Evolutionary conservation across 257 asterid species (phyloP).

Genomic region (Datura wrightii): DNA sequence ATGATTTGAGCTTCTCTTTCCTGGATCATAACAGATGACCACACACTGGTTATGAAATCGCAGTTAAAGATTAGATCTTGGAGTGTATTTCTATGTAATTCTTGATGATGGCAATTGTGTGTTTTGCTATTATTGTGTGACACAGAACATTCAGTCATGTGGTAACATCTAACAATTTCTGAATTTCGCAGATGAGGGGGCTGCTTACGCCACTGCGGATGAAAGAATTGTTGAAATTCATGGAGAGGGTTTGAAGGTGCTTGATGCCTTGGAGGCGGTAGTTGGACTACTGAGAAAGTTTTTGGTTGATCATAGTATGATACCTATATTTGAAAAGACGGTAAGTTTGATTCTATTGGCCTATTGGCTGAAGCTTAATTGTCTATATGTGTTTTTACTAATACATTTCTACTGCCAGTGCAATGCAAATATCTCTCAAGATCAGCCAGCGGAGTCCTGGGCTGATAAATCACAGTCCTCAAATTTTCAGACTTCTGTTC

Average conservation of each 20-base stretch:
- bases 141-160: conserved; percentile 2
- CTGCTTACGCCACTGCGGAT: conserved; percentile 72
- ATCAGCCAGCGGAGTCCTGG: conserved; percentile 67
- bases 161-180: background rate
- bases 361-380: conserved; percentile 2
- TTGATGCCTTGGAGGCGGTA: conserved; percentile 77
- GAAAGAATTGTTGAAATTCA: conserved; percentile 88
- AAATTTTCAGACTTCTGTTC: conserved; percentile 23
- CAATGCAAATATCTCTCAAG: conserved; percentile 58
- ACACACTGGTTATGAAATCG: background rate
- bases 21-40: background rate
- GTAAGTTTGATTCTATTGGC: conserved; percentile 50
- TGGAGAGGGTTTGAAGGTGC: conserved; percentile 80
- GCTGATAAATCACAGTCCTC: conserved; percentile 53
- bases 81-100: background rate
- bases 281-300: conserved; percentile 80
- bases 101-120: background rate
- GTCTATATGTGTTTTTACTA: conserved; percentile 3
- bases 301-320: conserved; percentile 79
- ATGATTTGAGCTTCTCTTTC: background rate
- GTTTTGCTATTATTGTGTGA: background rate
- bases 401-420: conserved; percentile 49
- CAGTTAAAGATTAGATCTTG: background rate
- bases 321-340: conserved; percentile 80
- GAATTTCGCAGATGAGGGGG: conserved; percentile 60